Conservation (phyloP, 495 filamentous ascomycete species). For the Aspergillus sclerotiicarbonarius region DNA sequence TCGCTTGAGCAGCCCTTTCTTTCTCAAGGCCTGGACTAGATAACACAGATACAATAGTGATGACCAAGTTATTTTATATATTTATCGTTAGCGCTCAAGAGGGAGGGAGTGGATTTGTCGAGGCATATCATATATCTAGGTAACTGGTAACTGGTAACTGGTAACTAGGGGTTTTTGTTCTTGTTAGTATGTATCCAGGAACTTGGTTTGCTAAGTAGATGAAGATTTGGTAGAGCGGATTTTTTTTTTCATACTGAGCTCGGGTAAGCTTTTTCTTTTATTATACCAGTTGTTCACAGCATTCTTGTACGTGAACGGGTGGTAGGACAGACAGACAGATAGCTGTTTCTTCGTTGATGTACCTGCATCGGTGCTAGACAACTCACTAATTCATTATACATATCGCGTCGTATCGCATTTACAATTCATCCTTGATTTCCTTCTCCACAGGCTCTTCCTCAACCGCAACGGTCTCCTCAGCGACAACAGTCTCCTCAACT, state of each 20-base stretch:
- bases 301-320: no score
- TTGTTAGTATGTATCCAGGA: background rate
- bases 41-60: slow-evolving; percentile 28
- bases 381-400: slow-evolving; percentile 15
- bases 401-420: slow-evolving; percentile 17
- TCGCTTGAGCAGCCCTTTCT: slow-evolving; percentile 7
- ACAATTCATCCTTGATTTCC: slow-evolving; percentile 46
- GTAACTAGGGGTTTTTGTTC: background rate
- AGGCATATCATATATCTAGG: background rate
- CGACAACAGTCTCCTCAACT: slow-evolving; percentile 17
- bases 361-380: slow-evolving; percentile 20
- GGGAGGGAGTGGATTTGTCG: no score
- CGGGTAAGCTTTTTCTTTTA: background rate
- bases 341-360: background rate
- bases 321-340: background rate
- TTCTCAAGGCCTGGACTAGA: slow-evolving; percentile 20
- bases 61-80: slow-evolving; percentile 14
- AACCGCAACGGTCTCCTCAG: no score
- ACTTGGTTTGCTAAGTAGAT: no score
- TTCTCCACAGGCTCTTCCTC: slow-evolving; percentile 19
- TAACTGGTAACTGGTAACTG: background rate
- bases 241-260: background rate
- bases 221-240: no score
- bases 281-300: no score
- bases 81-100: background rate